Percentiles rank a stretch among this genome's conserved stretches.
phyloP scores from a whole-genome alignment of 2,329 filamentous ascomycete species.

The Beauveria sp. region DNA sequence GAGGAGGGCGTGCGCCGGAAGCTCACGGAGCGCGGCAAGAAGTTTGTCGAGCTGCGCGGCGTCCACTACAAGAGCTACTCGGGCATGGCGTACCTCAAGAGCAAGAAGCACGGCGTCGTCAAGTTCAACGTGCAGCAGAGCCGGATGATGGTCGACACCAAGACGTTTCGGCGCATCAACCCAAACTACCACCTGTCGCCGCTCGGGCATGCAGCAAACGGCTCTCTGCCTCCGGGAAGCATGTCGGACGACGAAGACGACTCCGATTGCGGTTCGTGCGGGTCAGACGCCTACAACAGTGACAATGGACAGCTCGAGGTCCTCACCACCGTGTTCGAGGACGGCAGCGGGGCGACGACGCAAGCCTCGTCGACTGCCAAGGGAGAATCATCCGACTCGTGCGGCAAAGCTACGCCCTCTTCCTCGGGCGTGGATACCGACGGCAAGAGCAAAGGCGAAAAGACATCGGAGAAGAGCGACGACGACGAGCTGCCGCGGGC shows the following conservation, averaged over 20 bases:
- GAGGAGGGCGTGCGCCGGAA: slow-evolving; percentile 54
- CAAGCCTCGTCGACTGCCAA: slow-evolving; percentile 7
- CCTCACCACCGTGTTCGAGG: slow-evolving; percentile 45
- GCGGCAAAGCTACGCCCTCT: slow-evolving; percentile 4
- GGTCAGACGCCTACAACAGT: slow-evolving; percentile 32
- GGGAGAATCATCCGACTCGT: slow-evolving; percentile 13
- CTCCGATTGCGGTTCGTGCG: slow-evolving; percentile 30
- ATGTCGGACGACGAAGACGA: slow-evolving; percentile 42
- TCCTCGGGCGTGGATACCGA: background rate
- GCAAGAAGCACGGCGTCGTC: slow-evolving; percentile 47
- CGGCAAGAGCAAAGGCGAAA: slow-evolving; percentile 10
- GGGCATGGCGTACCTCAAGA: slow-evolving; percentile 78
- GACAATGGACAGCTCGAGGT: slow-evolving; percentile 33
- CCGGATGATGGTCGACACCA: slow-evolving; percentile 80
- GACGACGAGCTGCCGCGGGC: slow-evolving; percentile 30
- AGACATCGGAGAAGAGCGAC: slow-evolving; percentile 11
- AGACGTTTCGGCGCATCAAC: slow-evolving; percentile 74
- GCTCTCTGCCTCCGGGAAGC: slow-evolving; percentile 50
- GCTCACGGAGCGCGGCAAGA: slow-evolving; percentile 74
- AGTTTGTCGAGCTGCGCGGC: slow-evolving; percentile 72
- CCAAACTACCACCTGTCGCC: slow-evolving; percentile 75
- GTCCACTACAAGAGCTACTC: slow-evolving; percentile 78
- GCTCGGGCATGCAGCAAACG: slow-evolving; percentile 39
- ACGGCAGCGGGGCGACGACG: slow-evolving; percentile 18
- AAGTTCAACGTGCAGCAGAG: slow-evolving; percentile 84